Evolutionary conservation across 1,284 basidiomycete species (phyloP).

Genomic region (Quambalaria eucalypti): DNA sequence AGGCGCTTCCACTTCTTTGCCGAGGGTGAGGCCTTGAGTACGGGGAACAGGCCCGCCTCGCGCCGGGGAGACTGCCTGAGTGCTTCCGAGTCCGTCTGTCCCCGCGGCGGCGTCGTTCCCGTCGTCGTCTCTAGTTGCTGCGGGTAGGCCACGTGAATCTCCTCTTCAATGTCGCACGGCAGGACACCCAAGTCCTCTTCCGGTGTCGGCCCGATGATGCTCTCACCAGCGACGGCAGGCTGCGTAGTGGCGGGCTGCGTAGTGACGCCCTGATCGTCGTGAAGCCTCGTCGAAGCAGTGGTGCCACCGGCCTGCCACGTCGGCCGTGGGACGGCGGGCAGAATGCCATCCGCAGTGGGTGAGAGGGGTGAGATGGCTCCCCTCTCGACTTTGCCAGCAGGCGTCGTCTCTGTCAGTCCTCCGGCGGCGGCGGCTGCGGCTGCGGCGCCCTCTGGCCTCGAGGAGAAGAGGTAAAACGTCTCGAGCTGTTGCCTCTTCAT

Average conservation of each 20-base stretch:
- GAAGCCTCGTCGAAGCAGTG: background rate
- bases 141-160: background rate
- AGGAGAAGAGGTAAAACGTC: background rate
- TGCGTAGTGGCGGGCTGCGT: no score
- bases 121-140: no score
- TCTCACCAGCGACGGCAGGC: background rate
- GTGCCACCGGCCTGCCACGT: background rate
- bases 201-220: no score
- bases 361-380: no score
- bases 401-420: background rate
- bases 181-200: background rate
- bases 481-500: background rate
- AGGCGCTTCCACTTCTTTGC: no score
- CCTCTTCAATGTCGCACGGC: background rate
- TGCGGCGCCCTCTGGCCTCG: background rate
- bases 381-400: background rate
- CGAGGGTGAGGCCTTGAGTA: background rate
- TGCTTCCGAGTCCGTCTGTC: no score
- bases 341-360: background rate
- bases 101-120: no score
- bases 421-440: no score
- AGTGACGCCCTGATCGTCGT: background rate
- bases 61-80: background rate
- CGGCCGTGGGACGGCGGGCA: background rate
- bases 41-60: background rate